These are phyloP conservation scores for Aspergillus baeticus DNA, from an alignment of 495 filamentous ascomycete genomes.

Conservation along the genomic window DNA sequence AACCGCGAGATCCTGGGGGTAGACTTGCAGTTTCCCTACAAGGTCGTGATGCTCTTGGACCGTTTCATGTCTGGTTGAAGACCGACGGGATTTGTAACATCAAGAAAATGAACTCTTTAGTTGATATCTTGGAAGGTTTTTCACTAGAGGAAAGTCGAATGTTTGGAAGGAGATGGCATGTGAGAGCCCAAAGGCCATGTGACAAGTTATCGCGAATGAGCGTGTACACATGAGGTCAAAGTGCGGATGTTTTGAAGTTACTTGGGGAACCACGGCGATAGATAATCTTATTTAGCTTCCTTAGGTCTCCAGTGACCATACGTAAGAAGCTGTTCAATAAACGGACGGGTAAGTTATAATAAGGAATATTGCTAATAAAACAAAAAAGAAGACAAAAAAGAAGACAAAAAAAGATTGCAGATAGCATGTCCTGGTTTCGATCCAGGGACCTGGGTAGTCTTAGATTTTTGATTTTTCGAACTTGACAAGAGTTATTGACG, in stretches of 20 bases:
- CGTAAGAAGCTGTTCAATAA: no score
- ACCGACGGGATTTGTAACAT: background rate
- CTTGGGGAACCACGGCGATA: no score
- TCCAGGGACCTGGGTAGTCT: constrained; percentile 1
- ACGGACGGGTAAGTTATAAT: no score
- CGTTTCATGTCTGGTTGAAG: constrained; percentile 11
- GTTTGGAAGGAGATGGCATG: background rate
- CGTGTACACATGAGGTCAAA: background rate
- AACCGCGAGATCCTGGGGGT: constrained; percentile 9
- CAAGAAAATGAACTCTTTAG: background rate
- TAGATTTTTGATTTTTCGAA: background rate
- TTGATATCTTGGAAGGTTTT: background rate
- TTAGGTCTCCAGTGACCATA: no score
- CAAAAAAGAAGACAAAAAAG: no score
- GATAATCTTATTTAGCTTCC: no score
- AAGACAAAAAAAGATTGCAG: background rate
- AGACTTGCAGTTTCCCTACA: constrained; percentile 12
- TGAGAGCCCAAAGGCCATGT: background rate
- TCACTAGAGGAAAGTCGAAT: background rate
- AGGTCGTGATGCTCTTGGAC: constrained; percentile 4
- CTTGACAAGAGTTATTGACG: background rate
- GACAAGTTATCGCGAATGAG: background rate
- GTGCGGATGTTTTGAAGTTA: no score
- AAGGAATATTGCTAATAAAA: no score
- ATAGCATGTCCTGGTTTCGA: constrained; percentile 15